Evolutionary conservation across 192 early-diverging fungal species (phyloP).

Genomic region (Podila horticola): DNA sequence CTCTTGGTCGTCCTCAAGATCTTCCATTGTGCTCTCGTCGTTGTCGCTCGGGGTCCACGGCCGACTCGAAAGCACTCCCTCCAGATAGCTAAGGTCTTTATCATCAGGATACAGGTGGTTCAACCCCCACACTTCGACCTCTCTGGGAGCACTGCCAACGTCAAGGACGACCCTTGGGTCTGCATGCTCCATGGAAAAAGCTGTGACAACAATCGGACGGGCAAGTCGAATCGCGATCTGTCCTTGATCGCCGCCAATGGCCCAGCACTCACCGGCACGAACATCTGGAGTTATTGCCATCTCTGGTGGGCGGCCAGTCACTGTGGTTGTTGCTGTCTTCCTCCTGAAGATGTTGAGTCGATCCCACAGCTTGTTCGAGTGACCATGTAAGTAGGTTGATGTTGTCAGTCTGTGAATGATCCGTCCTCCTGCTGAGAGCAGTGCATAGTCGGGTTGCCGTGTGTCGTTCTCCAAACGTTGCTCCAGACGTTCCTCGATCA

Average conservation of each 20-base stretch:
- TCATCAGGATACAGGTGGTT: too few species aligned
- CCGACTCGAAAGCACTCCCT: not conserved
- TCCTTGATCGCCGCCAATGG: conserved; percentile 67
- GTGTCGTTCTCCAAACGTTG: not conserved
- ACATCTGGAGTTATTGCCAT: conserved; percentile 55
- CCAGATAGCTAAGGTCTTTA: not conserved
- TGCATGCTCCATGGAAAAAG: conserved; percentile 75
- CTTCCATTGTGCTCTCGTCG: not conserved
- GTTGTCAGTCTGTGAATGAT: not conserved
- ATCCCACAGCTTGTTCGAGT: too few species aligned
- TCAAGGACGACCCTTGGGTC: conserved; percentile 62
- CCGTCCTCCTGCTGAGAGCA: not conserved
- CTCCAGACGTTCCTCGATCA: not conserved
- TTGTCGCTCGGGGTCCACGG: not conserved
- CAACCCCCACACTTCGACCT: conserved; percentile 73
- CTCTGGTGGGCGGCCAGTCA: conserved; percentile 3
- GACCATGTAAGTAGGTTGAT: not conserved
- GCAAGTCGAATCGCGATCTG: conserved; percentile 68
- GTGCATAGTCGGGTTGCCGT: not conserved
- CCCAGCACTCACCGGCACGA: conserved; percentile 78
- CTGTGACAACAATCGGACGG: conserved; percentile 61
- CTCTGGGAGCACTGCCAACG: conserved; percentile 67
- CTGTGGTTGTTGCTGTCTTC: not conserved
- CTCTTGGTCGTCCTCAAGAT: not conserved
- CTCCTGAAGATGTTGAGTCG: too few species aligned